Conservation (phyloP, 2,329 filamentous ascomycete species). For the Arthroderma uncinatum region DNA sequence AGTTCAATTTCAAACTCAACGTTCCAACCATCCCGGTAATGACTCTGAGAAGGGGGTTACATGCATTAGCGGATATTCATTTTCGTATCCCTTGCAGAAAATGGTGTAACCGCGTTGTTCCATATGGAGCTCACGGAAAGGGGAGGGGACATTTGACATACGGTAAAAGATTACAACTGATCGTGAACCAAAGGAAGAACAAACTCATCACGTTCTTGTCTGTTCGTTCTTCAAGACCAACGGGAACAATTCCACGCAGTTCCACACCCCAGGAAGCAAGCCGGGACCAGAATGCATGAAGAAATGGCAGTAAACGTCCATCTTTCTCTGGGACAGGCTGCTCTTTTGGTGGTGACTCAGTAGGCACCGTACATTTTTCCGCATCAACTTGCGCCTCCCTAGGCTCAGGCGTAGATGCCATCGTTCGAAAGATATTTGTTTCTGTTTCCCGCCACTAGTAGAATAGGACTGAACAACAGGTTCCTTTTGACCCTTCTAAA, state of each 20-base stretch:
- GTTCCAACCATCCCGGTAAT: conserved; percentile 15
- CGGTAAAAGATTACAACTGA: conserved; percentile 48
- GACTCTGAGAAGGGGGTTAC: conserved; percentile 7
- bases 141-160: conserved; percentile 28
- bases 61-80: background rate
- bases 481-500: background rate
- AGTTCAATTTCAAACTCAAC: conserved; percentile 13
- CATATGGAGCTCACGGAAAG: background rate
- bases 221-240: conserved; percentile 44
- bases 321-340: background rate
- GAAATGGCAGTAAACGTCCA: background rate
- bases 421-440: too few relatives aligned
- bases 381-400: background rate
- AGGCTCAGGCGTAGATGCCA: background rate
- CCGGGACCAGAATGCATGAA: conserved; percentile 13
- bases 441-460: background rate
- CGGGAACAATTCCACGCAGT: conserved; percentile 46
- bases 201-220: conserved; percentile 45
- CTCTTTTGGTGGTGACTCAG: background rate
- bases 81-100: background rate
- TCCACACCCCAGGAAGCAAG: conserved; percentile 35
- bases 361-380: background rate
- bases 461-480: background rate
- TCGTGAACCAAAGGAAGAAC: conserved; percentile 46
- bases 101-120: background rate